Base-by-base conservation (phyloP, 225 moss, liverwort and hornwort species). In the Ulota crispa region DNA sequence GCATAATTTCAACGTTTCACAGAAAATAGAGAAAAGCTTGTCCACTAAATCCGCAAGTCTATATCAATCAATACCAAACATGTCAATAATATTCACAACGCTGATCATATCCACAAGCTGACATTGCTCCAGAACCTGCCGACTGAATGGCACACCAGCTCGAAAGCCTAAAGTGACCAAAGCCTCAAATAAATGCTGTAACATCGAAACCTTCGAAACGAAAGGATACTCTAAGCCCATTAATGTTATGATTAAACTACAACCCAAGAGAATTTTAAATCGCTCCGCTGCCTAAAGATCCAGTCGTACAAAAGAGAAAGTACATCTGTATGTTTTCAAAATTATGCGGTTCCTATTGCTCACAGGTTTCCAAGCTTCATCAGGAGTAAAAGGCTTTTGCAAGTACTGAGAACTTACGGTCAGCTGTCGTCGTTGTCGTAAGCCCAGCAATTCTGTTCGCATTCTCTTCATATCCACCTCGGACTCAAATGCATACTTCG, bases 401-500 rank as follows among this genome's bases (percentile, higher is more conserved):
- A 41, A 41, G 59, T 32, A 36, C 47, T 39, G 20, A 37, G 19
- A 81, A 89, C 93, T 66, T 91, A 93, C 96, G 81, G 93, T 95
- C 78, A 89, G 90, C 81, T 91, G 83, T 41, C 62, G 0, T 76
- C 89, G 90, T 66, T 88, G 81, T 45, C 84, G 18, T 42, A 87
- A 1, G n/a, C 89, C 88, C 63, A 95, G 72, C 76, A 56, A 61
- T 73, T 81, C 82, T 8, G 85, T 92, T 77, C 47, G 90, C 93
- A 96, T 99, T 50, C 87, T 89, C 82, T 94, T 85, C 88, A 92
- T 89, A 57, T 93, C 89, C 71, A 85, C 82, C 75, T 87, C 84
- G 54, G 98, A 89, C 43, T 90, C 78, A 84, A 96, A 94, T 32
- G 98, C 98, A 75, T 99, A 99, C 74, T 99, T 99, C 18, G 98